Percentiles rank a stretch among this genome's conserved stretches.
phyloP scores from a whole-genome alignment of 768 basidiomycete species.

The Peribolospora baueri region DNA sequence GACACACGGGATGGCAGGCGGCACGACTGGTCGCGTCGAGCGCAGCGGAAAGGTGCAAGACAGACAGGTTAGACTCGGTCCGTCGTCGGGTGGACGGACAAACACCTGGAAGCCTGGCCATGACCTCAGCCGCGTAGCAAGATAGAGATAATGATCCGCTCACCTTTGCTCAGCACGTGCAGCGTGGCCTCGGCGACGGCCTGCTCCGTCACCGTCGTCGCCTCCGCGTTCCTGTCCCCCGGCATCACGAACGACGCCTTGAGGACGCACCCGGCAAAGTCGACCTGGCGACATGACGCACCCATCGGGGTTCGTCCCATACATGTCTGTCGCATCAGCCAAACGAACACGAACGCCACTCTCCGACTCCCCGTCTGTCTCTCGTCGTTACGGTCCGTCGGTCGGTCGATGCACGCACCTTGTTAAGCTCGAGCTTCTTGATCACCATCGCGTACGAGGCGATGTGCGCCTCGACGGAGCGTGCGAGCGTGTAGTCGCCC shows the following conservation, averaged over 20 bases:
- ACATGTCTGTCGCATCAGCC: too few species aligned
- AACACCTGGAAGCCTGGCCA: too few species aligned
- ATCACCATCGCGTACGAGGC: constrained; percentile 2
- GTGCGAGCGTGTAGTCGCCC: constrained; percentile 2
- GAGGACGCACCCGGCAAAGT: constrained; percentile 1
- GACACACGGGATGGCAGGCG: background rate
- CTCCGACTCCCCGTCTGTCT: too few species aligned
- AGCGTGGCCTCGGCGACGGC: constrained; percentile 1
- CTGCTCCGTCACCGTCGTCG: background rate
- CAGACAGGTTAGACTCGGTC: too few species aligned
- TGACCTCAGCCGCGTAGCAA: too few species aligned
- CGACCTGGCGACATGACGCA: background rate
- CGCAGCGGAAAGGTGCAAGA: too few species aligned
- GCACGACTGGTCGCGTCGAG: background rate
- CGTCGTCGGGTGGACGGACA: too few species aligned
- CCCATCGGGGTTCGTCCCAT: too few species aligned
- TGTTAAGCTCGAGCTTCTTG: constrained; percentile 1
- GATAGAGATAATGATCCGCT: constrained; percentile 1
- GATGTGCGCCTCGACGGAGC: constrained; percentile 4
- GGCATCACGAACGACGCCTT: constrained; percentile 1
- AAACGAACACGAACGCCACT: too few species aligned
- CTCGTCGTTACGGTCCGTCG: too few species aligned
- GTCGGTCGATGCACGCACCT: background rate
- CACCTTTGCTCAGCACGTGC: constrained; percentile 1
- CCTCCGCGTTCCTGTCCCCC: constrained; percentile 1